Conservation (phyloP, 345 rosid genomes). For the Eucalyptus cloeziana region DNA sequence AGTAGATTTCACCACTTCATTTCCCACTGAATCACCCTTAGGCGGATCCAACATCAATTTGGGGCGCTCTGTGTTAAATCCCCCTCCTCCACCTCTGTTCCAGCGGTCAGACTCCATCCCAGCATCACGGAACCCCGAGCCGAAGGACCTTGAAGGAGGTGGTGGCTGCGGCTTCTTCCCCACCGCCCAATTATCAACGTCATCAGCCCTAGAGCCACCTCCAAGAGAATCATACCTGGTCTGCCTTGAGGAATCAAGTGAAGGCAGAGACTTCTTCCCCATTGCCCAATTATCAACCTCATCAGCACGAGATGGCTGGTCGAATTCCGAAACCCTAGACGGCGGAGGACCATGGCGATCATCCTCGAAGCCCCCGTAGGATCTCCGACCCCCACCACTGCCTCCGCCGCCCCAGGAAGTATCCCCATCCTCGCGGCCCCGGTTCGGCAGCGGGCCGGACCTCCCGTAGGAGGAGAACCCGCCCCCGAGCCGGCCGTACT, state of each 20-base stretch:
- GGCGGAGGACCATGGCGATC: conserved; percentile 48
- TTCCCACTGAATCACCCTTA: conserved; percentile 26
- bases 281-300: conserved; percentile 85
- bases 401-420: conserved; percentile 46
- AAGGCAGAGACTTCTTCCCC: conserved; percentile 43
- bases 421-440: conserved; percentile 25
- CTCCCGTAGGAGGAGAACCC: conserved; percentile 68
- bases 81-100: conserved; percentile 40
- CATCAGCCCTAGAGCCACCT: conserved; percentile 70
- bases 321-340: conserved; percentile 76
- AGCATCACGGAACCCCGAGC: conserved; percentile 52
- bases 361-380: conserved; percentile 69
- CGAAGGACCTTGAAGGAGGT: conserved; percentile 39
- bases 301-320: conserved; percentile 83
- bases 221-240: conserved; percentile 50
- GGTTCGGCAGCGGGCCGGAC: conserved; percentile 17
- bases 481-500: conserved; percentile 66
- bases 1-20: conserved; percentile 36
- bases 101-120: conserved; percentile 56
- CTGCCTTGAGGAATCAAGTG: conserved; percentile 45
- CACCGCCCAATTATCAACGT: conserved; percentile 61
- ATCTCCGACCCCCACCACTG: conserved; percentile 38
- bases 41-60: conserved; percentile 60
- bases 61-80: conserved; percentile 44
- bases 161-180: conserved; percentile 48